Evolutionary conservation across 768 basidiomycete genomes (phyloP), one percentile per base, ranked within the genome.

Genomic region (Xerocomellus intermedius): DNA sequence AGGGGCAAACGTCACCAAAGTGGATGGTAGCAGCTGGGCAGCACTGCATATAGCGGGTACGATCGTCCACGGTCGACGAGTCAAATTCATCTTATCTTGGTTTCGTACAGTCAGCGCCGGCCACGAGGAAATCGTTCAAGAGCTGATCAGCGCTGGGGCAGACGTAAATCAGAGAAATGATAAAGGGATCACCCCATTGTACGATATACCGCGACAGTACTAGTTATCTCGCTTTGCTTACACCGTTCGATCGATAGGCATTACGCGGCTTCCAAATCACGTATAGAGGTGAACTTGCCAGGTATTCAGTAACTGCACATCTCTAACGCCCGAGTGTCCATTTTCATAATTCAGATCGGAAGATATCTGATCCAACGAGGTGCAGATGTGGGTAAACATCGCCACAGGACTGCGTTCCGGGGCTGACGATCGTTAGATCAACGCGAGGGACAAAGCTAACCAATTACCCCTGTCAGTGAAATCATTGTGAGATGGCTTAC

Each of bases 251-350:
- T 45, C 42, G 37, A 48, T 53, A 96, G 93, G 63, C 92, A 95
- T 72, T 96, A 96, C 66, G 92, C 93, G 28, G 94, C 93, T 42
- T 96, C 93, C 30, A 95, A 94, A 70, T 87, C 92, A 52, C 88
- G 85, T 42, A 82, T 93, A 58, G 89, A 92, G 66, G 92, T 90
- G 65, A 52, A 36, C 28, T 63, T 71, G 62, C 64, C 64, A 68
- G 45, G 55, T 60, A 65, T 56, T 55, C 58, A 59, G 58, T 56
- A 54, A 52, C 65, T 54, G 61, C 53, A 49, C 57, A 44, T 50
- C 48, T 50, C 50, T 60, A 47, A 59, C 21, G 5, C 61, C 63
- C 64, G 19, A 17, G 32, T 75, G 64, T 73, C 69, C 42, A 43
- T 47, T 54, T 60, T 64, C 60, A 58, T 56, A 8, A 42, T 66